phyloP scores from a whole-genome alignment of 192 early-diverging fungal genomes.

The Coemansia sp. region DNA sequence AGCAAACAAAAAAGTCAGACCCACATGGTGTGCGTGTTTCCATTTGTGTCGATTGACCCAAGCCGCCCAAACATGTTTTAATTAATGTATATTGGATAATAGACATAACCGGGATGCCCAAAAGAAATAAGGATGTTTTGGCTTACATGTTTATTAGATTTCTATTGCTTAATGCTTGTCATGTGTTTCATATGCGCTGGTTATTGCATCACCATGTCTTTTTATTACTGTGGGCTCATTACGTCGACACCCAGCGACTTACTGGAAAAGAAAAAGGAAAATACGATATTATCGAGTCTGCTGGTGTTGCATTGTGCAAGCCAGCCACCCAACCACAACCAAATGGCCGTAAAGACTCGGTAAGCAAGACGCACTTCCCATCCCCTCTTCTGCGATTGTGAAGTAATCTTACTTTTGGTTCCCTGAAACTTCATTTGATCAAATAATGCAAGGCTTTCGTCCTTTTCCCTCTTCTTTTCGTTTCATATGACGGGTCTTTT shows the following conservation, averaged over 20 bases:
- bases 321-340: too few relatives aligned
- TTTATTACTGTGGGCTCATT: background rate
- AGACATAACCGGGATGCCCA: background rate
- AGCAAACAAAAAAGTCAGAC: background rate
- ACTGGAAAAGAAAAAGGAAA: too few relatives aligned
- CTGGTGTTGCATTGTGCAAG: too few relatives aligned
- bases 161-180: constrained; percentile 1
- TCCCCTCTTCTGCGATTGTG: background rate
- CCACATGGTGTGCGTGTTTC: background rate
- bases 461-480: background rate
- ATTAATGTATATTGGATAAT: constrained; percentile 9
- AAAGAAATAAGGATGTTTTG: background rate
- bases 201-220: constrained; percentile 1
- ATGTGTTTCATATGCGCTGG: background rate
- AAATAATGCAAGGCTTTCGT: background rate
- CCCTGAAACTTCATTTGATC: background rate
- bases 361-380: background rate
- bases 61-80: constrained; percentile 1
- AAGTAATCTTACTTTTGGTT: background rate
- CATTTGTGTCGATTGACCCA: background rate
- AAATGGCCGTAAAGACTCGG: too few relatives aligned
- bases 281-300: too few relatives aligned
- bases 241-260: too few relatives aligned
- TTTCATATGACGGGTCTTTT: background rate
- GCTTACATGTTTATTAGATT: background rate